Base-by-base conservation (phyloP, 1,284 basidiomycete genomes). In the Fistulinella cinereoalba region DNA sequence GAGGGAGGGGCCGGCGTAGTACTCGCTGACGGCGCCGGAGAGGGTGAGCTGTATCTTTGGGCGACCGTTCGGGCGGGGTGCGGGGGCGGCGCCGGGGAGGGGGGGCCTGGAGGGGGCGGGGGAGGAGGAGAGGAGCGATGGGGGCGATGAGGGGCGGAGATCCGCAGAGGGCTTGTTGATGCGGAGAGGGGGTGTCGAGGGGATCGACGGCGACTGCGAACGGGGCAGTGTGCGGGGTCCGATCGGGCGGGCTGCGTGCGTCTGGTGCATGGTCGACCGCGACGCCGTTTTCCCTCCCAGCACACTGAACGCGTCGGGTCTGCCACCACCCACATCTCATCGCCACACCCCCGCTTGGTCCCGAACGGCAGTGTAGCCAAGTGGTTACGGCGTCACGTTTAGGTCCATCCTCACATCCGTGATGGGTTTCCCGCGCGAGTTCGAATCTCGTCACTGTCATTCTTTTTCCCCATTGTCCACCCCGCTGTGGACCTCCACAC, bases 311-410 rank as follows among this genome's bases (percentile, higher is more conserved):
- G 46, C 47, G 52, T 52, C 52, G 43, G n/a, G n/a, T n/a, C n/a
- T n/a, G n/a, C n/a, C n/a, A n/a, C n/a, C n/a, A n/a, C n/a, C n/a
- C n/a, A n/a, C n/a, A n/a, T n/a, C n/a, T n/a, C n/a, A n/a, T n/a
- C n/a, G 9, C 11, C 29, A 7, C 22, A 1, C 1, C 1, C 0
- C 2, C 1, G 0, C 1, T 6, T 0, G 0, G 1, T 18, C 8
- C 2, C 9, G 19, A 10, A 66, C 39, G 74, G 76, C 72, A 77
- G 73, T 76, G 75, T 76, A 76, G 76, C 74, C 76, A 76, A 76
- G 74, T 76, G 74, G 74, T 76, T 76, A 76, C 74, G 76, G 74
- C 76, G 74, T 76, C 73, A 76, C 74, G 75, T 76, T 76, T 76
- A 76, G 74, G 74, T 67, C 53, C 37, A 36, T 38, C 42, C 47